These are phyloP conservation scores for Thermomyces lanuginosus DNA, from an alignment of 2,329 filamentous ascomycete genomes.

Conservation along the genomic window DNA sequence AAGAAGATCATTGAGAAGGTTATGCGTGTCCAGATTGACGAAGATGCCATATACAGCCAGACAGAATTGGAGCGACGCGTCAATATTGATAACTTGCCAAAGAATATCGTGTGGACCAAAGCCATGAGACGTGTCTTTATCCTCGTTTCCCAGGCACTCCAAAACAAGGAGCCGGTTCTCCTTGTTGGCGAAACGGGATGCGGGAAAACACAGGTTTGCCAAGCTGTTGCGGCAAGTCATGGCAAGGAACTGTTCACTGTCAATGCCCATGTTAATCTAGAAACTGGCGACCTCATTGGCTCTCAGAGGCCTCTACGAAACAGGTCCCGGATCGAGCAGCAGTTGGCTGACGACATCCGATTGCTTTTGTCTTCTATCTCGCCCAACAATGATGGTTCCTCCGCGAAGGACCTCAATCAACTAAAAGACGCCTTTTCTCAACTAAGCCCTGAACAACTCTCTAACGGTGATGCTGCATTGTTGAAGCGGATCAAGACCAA, in stretches of 20 bases:
- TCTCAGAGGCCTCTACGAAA: conserved; percentile 87
- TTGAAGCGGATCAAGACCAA: conserved; percentile 29
- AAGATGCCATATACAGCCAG: conserved; percentile 54
- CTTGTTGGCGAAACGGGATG: conserved; percentile 94
- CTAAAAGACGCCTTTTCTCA: conserved; percentile 45
- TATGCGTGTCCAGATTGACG: conserved; percentile 71
- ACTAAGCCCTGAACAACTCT: conserved; percentile 30
- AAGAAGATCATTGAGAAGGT: conserved; percentile 77
- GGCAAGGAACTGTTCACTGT: conserved; percentile 67
- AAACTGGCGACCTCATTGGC: conserved; percentile 92
- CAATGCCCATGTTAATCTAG: conserved; percentile 95
- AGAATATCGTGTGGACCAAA: conserved; percentile 70
- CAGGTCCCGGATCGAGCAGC: conserved; percentile 52
- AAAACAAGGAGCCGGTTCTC: conserved; percentile 83
- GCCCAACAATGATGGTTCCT: too few species aligned
- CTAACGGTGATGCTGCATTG: conserved; percentile 34
- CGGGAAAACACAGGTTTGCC: conserved; percentile 92
- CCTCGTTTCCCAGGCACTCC: conserved; percentile 69
- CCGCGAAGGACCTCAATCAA: conserved; percentile 30
- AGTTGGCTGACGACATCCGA: conserved; percentile 46
- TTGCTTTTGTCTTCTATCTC: conserved; percentile 25
- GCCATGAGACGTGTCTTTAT: conserved; percentile 87
- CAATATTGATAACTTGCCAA: conserved; percentile 22
- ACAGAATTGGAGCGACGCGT: conserved; percentile 40
- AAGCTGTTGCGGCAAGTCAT: conserved; percentile 71